Percentiles rank a stretch among this genome's conserved stretches.
phyloP scores from a whole-genome alignment of 164 flowering plant species.

The Macadamia integrifolia region DNA sequence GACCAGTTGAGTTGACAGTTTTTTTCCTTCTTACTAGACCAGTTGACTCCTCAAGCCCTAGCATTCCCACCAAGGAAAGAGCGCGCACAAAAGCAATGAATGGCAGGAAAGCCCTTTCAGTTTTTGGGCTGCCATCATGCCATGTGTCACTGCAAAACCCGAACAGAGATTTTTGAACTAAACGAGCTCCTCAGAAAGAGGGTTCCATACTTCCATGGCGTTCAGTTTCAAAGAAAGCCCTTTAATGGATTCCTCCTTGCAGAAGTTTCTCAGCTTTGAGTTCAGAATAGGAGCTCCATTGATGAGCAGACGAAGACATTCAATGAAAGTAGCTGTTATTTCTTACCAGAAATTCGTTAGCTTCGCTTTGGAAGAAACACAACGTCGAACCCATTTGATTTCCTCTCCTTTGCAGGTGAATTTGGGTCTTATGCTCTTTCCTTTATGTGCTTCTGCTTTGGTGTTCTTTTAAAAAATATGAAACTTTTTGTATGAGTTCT shows the following conservation, averaged over 20 bases:
- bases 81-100: no score
- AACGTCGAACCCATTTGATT: slow-evolving; percentile 29
- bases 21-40: no score
- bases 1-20: no score
- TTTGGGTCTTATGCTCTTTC: not conserved
- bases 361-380: slow-evolving; percentile 27
- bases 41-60: no score
- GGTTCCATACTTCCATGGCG: no score
- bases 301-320: not conserved
- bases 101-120: no score
- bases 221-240: not conserved
- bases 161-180: no score
- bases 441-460: not conserved
- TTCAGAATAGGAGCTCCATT: not conserved
- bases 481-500: no score
- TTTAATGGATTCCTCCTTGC: slow-evolving; percentile 11
- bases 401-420: slow-evolving; percentile 65
- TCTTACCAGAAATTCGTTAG: slow-evolving; percentile 53
- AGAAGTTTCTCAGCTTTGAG: slow-evolving; percentile 9
- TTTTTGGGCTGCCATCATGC: no score
- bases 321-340: slow-evolving; percentile 19
- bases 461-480: not conserved
- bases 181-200: no score
- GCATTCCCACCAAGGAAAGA: no score
- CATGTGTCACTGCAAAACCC: no score